Evolutionary conservation across 768 basidiomycete genomes (phyloP), one percentile per base, ranked within the genome.

Genomic region (Suillus placidus): DNA sequence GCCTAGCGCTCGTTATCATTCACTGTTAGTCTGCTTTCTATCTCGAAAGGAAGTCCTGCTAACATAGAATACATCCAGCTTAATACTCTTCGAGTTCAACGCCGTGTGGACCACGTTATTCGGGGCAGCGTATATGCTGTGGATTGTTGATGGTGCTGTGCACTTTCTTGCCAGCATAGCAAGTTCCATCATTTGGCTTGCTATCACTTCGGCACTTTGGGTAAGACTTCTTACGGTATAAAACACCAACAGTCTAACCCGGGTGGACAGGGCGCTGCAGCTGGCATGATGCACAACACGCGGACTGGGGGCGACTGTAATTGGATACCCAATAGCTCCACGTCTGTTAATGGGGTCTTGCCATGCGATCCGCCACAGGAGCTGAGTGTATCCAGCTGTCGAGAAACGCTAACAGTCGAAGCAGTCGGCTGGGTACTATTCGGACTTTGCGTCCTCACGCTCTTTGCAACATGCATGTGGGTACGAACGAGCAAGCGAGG

Each of bases 341-440:
- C 63, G 71, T 67, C 74, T 63, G 71, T 71, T 66, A 63, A 66
- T 63, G 30, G 66, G 65, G 71, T 65, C 62, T 70, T 70, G 67
- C 70, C 76, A 4, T 74, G 71, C 66, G 64, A 64, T 63, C 66
- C 71, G 40, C 55, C 68, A 51, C 66, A 69, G 62, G 70, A 69
- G 64, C 69, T 70, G 60, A 64, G 66, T 64, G 32, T 65, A 66
- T 67, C 67, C 68, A 90, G 86, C 69, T 93, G 92, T 77, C 82
- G 89, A 68, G 87, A 92, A 73, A 85, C 85, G 2, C 78, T 92
- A 67, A 90, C 91, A 6, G 87, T 92, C 8, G 89, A 90, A 75
- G 88, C 88, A 1, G 73, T 93, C 18, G 90, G 89, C 6, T 93
- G 92, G 91, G 85, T 88, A 60, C 90, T 91, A 68, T 88, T 92